A percentile compares a stretch with the other conserved stretches of the same genome.
Evolutionary conservation across 768 basidiomycete genomes (phyloP).

Genomic region (Boletus barrowsii): DNA sequence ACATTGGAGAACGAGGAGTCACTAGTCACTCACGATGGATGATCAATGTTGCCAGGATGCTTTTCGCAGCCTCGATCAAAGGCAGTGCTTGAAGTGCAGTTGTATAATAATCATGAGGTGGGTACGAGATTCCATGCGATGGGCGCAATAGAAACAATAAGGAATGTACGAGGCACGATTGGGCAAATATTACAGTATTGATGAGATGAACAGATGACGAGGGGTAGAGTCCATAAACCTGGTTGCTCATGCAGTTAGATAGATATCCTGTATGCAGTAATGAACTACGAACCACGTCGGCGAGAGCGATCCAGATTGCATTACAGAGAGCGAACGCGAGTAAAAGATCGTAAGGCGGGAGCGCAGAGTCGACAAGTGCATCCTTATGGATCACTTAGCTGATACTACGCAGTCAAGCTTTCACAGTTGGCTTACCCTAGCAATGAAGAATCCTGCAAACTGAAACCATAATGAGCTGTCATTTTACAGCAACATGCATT

Average conservation of each 20-base stretch:
- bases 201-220: constrained; percentile 18
- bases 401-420: not conserved
- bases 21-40: constrained; percentile 26
- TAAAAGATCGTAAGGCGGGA: constrained; percentile 11
- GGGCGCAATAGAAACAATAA: constrained; percentile 12
- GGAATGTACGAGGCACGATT: constrained; percentile 16
- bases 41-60: constrained; percentile 17
- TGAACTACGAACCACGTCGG: constrained; percentile 24
- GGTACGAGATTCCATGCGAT: constrained; percentile 2
- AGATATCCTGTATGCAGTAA: not conserved
- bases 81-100: constrained; percentile 7
- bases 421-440: constrained; percentile 18
- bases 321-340: constrained; percentile 19
- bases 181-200: constrained; percentile 24
- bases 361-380: constrained; percentile 16
- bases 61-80: constrained; percentile 18
- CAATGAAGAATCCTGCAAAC: constrained; percentile 34
- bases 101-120: constrained; percentile 4
- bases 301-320: constrained; percentile 18
- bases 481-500: not conserved
- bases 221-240: constrained; percentile 25
- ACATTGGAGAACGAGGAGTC: not conserved
- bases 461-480: constrained; percentile 12
- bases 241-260: not conserved
- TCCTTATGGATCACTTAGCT: constrained; percentile 7